A percentile compares a stretch with the other conserved stretches of the same genome.
These are phyloP conservation scores for Auricularia sp. DNA, from an alignment of 768 basidiomycete species.

Conservation along the genomic window DNA sequence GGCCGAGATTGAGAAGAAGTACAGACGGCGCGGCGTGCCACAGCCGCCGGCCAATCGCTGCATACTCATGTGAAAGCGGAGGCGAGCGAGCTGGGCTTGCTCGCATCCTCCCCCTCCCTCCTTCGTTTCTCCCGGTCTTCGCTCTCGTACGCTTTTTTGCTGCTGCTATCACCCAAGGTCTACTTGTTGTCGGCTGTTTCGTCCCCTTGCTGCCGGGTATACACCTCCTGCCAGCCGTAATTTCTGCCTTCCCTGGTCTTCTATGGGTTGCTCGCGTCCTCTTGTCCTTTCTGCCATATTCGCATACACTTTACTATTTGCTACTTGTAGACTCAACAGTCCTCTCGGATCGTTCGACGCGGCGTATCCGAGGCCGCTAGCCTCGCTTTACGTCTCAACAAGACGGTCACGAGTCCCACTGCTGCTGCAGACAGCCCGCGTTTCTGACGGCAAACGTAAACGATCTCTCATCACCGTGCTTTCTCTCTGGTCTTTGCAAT, in stretches of 20 bases:
- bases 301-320: too few species aligned
- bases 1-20: constrained; percentile 70
- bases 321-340: too few species aligned
- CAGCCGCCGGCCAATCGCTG: constrained; percentile 37
- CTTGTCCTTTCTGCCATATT: too few species aligned
- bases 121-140: neutral
- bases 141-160: neutral
- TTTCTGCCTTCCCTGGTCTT: neutral
- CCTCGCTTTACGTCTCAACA: neutral
- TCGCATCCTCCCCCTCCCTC: neutral
- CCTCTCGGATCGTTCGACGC: too few species aligned
- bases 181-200: neutral
- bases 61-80: constrained; percentile 39
- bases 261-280: too few species aligned
- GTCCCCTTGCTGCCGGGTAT: neutral
- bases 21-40: constrained; percentile 38
- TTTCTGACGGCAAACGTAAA: too few species aligned
- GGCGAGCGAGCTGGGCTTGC: neutral
- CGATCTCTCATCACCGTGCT: too few species aligned
- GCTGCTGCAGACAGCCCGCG: neutral
- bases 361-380: neutral
- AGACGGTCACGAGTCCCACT: neutral
- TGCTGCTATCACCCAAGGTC: neutral
- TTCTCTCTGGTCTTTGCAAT: too few species aligned
- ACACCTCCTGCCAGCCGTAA: neutral